Base-by-base conservation (phyloP, 2,329 filamentous ascomycete species). In the Parascedosporium putredinis region DNA sequence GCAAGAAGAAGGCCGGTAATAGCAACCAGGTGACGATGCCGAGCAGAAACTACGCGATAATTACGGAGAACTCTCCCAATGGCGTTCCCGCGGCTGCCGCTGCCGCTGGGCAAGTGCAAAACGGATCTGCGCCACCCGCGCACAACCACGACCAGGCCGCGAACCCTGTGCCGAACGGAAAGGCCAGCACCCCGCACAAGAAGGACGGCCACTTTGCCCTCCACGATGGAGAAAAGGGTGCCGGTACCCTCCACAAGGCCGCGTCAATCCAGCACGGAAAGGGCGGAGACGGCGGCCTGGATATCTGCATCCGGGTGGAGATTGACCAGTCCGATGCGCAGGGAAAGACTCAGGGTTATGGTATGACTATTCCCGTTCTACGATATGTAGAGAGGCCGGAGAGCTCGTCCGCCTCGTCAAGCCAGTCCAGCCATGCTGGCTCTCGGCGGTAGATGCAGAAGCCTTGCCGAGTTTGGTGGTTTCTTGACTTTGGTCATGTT, bases 1-100 rank as follows among this genome's bases (percentile, higher is more conserved):
- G 66, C 62, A 79, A 64, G 60, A 86, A 47, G 76, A 95, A 90
- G 68, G 87, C 84, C 3, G 78, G 82, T 1, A 70, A 71, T 40
- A 84, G 76, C 61, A 96, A 96, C 66, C 78, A 87, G 55, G 86
- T 88, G 54, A 96, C 90, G 9, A 96, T 96, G 66, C 81, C 95
- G 2, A 90, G 88, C 56, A 81, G 93, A 22, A 98, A 98, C 64
- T 98, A 88, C 75, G 91, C 91, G 59, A 84, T 86, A 38, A 83
- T 98, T 53, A 85, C 87, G 16, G 87, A 95, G 64, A 96, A 95
- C 65, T 81, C 83, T n/a, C 87, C 77, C 44, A 72, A 73, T 58
- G 74, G 73, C 50, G 40, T 46, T 16, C 18, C 25, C 12, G 22
- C 25, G n/a, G 46, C 24, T 10, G 44, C 22, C 34, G 29, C 18